Base-by-base conservation (phyloP, 768 basidiomycete species). In the Kwoniella heveanensis region DNA sequence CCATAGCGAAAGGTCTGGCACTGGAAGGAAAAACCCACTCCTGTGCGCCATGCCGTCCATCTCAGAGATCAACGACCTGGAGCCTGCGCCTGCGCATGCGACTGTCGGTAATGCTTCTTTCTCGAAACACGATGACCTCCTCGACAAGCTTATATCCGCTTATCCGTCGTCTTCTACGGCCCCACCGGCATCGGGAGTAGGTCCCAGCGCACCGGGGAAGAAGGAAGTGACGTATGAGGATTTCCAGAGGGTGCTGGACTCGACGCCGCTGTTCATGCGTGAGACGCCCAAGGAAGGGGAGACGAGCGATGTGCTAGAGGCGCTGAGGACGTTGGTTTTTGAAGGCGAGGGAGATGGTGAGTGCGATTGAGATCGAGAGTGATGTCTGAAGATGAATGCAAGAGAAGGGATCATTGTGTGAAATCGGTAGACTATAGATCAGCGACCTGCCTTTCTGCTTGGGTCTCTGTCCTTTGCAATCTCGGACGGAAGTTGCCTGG, bases 311-410 rank as follows among this genome's bases (percentile, higher is more conserved):
- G 85, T 87, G 1, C 72, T 98, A 21, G 86, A 88, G 60, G 96
- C 95, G 9, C 79, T 98, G 49, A 91, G 94, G 79, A 88, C 86
- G 69, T 84, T 99, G 26, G 86, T 85, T 7, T 84, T 95, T 79
- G 93, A 98, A 17, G 96, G 93, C 27, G 90, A 91, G 17, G 89
- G 92, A 57, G 90, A 97, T 82, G 94, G 95, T 97, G 77, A 74
- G 91, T 86, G 7, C 13, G 7, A 32, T 13, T n/a, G n/a, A 32
- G 7, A 32, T 32, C 32, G 32, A 32, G 13, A 6, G 32, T 13
- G 32, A 32, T 5, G 32, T n/a, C n/a, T n/a, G n/a, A n/a, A n/a
- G n/a, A n/a, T n/a, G n/a, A n/a, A n/a, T n/a, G n/a, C n/a, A n/a
- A n/a, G n/a, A n/a, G n/a, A n/a, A n/a, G n/a, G n/a, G n/a, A n/a